Evolutionary conservation across 306 rosid genomes (phyloP).

Genomic region (Fragaria iinumae): DNA sequence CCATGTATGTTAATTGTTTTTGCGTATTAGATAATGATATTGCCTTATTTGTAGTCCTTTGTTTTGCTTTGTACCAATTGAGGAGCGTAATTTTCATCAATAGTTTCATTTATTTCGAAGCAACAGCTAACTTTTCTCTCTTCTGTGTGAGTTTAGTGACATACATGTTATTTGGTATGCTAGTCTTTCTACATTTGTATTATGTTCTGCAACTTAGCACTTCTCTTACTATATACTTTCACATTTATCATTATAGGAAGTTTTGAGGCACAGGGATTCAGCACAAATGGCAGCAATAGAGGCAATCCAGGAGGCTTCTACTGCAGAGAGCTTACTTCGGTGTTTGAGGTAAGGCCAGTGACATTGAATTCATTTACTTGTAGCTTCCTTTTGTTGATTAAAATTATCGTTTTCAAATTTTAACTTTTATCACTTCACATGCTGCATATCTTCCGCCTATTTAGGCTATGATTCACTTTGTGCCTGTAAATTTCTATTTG

Average conservation of each 20-base stretch:
- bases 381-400: background rate
- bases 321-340: slow-evolving; percentile 80
- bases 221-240: slow-evolving; percentile 19
- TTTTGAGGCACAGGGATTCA: slow-evolving; percentile 86
- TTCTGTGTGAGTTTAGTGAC: background rate
- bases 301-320: slow-evolving; percentile 95
- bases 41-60: background rate
- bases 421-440: background rate
- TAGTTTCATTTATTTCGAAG: background rate
- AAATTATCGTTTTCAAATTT: background rate
- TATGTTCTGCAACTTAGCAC: slow-evolving; percentile 6
- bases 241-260: slow-evolving; percentile 55
- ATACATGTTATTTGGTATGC: background rate
- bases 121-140: slow-evolving; percentile 1
- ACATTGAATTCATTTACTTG: background rate
- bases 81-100: background rate
- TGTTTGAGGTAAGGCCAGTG: slow-evolving; percentile 69
- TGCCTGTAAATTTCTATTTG: background rate
- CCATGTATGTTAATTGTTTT: background rate
- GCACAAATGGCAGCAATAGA: slow-evolving; percentile 89
- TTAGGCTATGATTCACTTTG: background rate
- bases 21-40: background rate
- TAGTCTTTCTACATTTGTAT: background rate
- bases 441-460: background rate
- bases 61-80: background rate